Base-by-base conservation (phyloP, 805 yeast species). In the Wickerhamiella galacta region DNA sequence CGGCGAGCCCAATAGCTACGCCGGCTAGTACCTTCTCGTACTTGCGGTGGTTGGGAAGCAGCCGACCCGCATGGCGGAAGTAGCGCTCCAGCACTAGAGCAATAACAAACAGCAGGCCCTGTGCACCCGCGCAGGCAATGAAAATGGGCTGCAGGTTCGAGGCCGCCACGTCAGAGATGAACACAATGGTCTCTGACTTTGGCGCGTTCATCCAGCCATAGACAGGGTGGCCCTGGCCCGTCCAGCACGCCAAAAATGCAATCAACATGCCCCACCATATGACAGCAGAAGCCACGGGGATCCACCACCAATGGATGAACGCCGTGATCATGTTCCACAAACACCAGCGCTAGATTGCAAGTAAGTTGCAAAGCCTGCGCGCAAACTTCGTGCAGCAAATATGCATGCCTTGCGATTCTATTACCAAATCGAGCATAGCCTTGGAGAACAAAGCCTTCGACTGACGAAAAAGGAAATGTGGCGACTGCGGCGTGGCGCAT, bases 211-310 rank as follows among this genome's bases (percentile, higher is more conserved):
- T 66, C 41, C 72, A 72, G 35, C 60, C 51, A 48, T 79, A 77
- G 9, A 66, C 59, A 0, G 93, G 93, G 29, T 67, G 67, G 2
- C 94, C 95, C 48, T 80, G 81, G 3, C 61, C 65, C 2, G 77
- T 69, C 95, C 95, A 85, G 42, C 73, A 67, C 2, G 65, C 52
- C 41, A 85, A 49, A 68, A 87, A 58, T 4, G 93, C 80, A 4
- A 76, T 72, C 8, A 85, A 66, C 94, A 82, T 80, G 3, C 79
- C 93, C 72, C 83, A 78, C 95, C 95, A 85, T 11, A 72, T 75
- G 2, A 72, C 53, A 33, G 70, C 56, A 2, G 81, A 68, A 2
- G 72, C 46, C 27, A 82, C 54, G 3, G 95, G 95, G 23, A 83
- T 43, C 39, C 54, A 42, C 61, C 60, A 59, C 39, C 53, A 53